Evolutionary conservation across 1,284 basidiomycete genomes (phyloP).

Genomic region (Ceratobasidium sp.): DNA sequence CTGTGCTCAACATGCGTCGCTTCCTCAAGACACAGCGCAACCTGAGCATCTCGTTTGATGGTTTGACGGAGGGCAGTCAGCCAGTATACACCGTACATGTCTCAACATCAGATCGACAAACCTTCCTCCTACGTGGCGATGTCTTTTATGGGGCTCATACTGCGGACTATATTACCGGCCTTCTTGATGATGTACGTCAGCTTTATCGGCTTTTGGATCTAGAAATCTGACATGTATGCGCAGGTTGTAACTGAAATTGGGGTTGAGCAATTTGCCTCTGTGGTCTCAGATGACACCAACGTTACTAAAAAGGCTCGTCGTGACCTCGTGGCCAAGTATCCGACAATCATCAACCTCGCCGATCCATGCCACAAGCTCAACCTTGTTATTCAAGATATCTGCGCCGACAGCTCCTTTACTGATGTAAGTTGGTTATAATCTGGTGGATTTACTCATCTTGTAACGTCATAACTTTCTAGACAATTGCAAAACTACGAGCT

Average conservation of each 20-base stretch:
- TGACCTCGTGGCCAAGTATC: not conserved
- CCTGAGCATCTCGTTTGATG: slow-evolving; percentile 50
- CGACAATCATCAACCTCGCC: not conserved
- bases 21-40: slow-evolving; percentile 34
- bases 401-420: not conserved
- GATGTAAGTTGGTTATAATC: not conserved
- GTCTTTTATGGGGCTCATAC: slow-evolving; percentile 45
- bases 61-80: slow-evolving; percentile 47
- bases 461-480: not conserved
- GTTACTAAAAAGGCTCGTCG: not conserved
- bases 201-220: slow-evolving; percentile 51
- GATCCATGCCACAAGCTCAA: slow-evolving; percentile 3
- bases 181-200: slow-evolving; percentile 48
- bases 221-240: not conserved
- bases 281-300: slow-evolving; percentile 1
- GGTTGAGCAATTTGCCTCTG: not conserved
- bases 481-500: not conserved
- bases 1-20: not conserved
- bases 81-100: slow-evolving; percentile 51
- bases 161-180: slow-evolving; percentile 51
- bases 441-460: not conserved
- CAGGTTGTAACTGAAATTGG: slow-evolving; percentile 14
- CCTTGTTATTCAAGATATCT: not conserved
- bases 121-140: slow-evolving; percentile 51
- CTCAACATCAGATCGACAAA: slow-evolving; percentile 48